Conservation (phyloP, 257 asterid species). For the Solanum bulbocastanum region DNA sequence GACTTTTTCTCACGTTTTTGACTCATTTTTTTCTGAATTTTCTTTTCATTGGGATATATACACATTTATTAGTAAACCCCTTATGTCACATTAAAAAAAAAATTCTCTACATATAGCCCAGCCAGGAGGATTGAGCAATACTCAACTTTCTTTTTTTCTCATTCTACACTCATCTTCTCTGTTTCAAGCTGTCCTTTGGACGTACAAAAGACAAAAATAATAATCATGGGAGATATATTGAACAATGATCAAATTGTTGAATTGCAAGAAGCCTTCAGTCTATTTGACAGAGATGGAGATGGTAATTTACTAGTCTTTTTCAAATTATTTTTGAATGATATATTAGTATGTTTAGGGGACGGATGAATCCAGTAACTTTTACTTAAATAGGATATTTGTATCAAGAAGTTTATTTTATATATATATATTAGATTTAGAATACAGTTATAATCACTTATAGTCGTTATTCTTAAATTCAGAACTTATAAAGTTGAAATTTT, state of each 20-base stretch:
- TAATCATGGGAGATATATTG: conserved; percentile 18
- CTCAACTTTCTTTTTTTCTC: conserved; percentile 11
- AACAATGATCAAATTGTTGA: conserved; percentile 36
- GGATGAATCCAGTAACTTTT: background rate
- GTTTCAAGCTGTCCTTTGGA: background rate
- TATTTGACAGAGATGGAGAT: conserved; percentile 47
- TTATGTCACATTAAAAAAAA: conserved; percentile 7
- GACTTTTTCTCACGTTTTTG: background rate
- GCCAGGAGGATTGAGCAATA: conserved; percentile 34
- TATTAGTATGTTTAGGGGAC: background rate
- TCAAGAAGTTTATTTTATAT: too few species aligned
- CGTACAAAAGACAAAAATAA: background rate
- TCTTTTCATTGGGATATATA: background rate
- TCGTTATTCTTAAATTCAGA: too few species aligned
- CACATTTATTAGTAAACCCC: conserved; percentile 11
- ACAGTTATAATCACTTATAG: too few species aligned
- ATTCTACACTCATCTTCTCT: conserved; percentile 6
- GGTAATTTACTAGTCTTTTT: conserved; percentile 2
- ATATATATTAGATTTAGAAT: too few species aligned
- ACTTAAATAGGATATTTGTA: too few species aligned
- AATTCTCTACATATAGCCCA: conserved; percentile 33
- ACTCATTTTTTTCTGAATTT: background rate
- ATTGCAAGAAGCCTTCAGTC: conserved; percentile 40
- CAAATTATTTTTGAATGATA: background rate
- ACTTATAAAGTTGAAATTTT: background rate